Conservation (phyloP, 1,284 basidiomycete species). For the Coriolopsis trogii region DNA sequence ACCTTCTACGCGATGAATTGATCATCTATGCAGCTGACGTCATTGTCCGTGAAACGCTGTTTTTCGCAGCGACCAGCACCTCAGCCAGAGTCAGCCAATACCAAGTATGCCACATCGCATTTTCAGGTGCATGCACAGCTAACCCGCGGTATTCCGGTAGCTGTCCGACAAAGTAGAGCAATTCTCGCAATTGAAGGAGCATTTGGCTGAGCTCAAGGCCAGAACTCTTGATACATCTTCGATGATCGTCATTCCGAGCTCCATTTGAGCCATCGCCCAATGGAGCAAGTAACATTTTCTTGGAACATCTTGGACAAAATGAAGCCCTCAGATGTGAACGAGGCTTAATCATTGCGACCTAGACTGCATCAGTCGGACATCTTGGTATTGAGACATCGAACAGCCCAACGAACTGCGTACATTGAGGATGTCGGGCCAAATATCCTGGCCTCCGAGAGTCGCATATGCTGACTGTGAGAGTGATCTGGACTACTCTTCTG, state of each 20-base stretch:
- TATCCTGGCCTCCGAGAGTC: too few relatives aligned
- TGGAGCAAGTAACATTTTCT: too few relatives aligned
- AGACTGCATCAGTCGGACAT: too few relatives aligned
- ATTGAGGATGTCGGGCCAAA: too few relatives aligned
- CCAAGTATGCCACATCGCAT: constrained; percentile 45
- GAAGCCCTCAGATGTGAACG: too few relatives aligned
- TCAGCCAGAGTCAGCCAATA: constrained; percentile 67
- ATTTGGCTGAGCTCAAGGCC: constrained; percentile 28
- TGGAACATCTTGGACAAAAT: too few relatives aligned
- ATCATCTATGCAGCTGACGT: neutral
- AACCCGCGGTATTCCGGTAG: constrained; percentile 18
- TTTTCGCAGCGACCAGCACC: constrained; percentile 69
- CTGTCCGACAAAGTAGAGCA: constrained; percentile 34
- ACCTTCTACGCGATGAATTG: neutral
- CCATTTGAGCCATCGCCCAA: too few relatives aligned
- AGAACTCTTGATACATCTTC: constrained; percentile 29
- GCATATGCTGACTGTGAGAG: too few relatives aligned
- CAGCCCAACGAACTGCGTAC: too few relatives aligned
- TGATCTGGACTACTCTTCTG: too few relatives aligned
- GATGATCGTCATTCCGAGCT: constrained; percentile 23
- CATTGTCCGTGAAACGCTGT: constrained; percentile 50
- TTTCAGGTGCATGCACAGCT: neutral
- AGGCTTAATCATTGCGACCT: too few relatives aligned
- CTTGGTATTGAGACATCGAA: too few relatives aligned
- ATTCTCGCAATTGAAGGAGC: constrained; percentile 31